phyloP scores from a whole-genome alignment of 2,329 filamentous ascomycete genomes.

The Davidsoniella neocaledoniae region DNA sequence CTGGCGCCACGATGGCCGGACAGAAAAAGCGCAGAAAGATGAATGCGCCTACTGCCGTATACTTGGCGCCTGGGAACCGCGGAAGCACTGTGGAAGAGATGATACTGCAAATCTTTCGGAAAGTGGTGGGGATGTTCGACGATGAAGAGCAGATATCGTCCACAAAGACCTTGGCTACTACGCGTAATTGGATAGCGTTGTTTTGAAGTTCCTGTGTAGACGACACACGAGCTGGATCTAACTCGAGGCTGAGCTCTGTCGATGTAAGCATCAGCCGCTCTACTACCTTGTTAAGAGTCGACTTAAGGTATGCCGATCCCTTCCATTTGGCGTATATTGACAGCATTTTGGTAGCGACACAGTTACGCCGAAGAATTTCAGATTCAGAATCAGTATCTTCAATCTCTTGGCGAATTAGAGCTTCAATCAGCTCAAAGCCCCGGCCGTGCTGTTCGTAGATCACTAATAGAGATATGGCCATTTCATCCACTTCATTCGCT shows the following conservation, averaged over 20 bases:
- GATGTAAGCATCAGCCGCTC: constrained; percentile 50
- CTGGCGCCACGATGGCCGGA: constrained; percentile 53
- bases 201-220: constrained; percentile 47
- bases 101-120: constrained; percentile 52
- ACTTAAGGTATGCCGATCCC: constrained; percentile 43
- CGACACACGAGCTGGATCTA: constrained; percentile 44
- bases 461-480: constrained; percentile 49
- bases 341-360: constrained; percentile 56
- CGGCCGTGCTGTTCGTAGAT: constrained; percentile 52
- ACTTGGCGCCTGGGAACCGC: constrained; percentile 52
- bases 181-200: constrained; percentile 47
- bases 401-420: constrained; percentile 51
- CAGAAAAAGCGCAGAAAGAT: constrained; percentile 59
- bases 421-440: constrained; percentile 46
- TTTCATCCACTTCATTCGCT: constrained; percentile 50
- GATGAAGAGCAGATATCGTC: constrained; percentile 52
- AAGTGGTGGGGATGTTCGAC: constrained; percentile 42
- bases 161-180: constrained; percentile 54
- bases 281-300: constrained; percentile 48
- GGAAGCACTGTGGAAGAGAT: constrained; percentile 47
- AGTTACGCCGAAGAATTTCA: constrained; percentile 49
- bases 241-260: constrained; percentile 49
- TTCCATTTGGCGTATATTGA: constrained; percentile 60
- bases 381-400: constrained; percentile 54
- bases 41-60: constrained; percentile 54